A percentile compares a stretch with the other conserved stretches of the same genome.
phyloP scores from a whole-genome alignment of 768 basidiomycete species.

The Auriscalpium microsporum region DNA sequence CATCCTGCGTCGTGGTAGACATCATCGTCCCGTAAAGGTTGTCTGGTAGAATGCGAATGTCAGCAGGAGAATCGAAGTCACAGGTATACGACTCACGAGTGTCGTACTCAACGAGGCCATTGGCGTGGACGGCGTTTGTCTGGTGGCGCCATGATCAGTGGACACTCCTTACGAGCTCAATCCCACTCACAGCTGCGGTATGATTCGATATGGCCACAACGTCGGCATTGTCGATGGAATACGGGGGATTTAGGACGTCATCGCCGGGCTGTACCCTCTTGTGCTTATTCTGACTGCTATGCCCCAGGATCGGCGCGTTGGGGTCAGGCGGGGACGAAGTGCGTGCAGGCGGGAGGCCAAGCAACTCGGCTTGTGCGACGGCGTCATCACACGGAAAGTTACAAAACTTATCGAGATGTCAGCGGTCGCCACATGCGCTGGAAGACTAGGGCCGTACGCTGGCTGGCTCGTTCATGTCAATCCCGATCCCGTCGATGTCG shows the following conservation, averaged over 20 bases:
- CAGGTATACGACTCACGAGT: constrained; percentile 26
- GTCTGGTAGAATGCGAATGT: constrained; percentile 23
- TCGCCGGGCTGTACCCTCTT: constrained; percentile 16
- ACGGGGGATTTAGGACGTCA: constrained; percentile 43
- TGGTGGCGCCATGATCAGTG: constrained; percentile 1
- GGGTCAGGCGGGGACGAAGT: constrained; percentile 41
- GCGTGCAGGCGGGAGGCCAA: constrained; percentile 47
- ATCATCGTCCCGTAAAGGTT: constrained; percentile 69
- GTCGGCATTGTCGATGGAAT: constrained; percentile 50
- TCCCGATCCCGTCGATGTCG: constrained; percentile 68
- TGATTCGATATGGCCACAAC: constrained; percentile 35
- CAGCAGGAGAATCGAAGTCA: background rate
- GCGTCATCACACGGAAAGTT: constrained; percentile 52
- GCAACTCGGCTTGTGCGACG: constrained; percentile 44
- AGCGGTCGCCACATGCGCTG: background rate
- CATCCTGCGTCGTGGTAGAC: constrained; percentile 51
- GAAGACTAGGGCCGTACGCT: constrained; percentile 34
- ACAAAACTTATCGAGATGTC: constrained; percentile 43
- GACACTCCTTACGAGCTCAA: background rate
- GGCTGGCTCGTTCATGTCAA: constrained; percentile 69
- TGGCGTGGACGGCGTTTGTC: constrained; percentile 39
- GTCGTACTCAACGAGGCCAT: constrained; percentile 52
- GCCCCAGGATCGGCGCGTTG: constrained; percentile 42
- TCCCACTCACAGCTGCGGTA: constrained; percentile 41
- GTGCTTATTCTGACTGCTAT: constrained; percentile 17